Evolutionary conservation across 495 filamentous ascomycete species (phyloP).

Genomic region (Oidiodendron maius): DNA sequence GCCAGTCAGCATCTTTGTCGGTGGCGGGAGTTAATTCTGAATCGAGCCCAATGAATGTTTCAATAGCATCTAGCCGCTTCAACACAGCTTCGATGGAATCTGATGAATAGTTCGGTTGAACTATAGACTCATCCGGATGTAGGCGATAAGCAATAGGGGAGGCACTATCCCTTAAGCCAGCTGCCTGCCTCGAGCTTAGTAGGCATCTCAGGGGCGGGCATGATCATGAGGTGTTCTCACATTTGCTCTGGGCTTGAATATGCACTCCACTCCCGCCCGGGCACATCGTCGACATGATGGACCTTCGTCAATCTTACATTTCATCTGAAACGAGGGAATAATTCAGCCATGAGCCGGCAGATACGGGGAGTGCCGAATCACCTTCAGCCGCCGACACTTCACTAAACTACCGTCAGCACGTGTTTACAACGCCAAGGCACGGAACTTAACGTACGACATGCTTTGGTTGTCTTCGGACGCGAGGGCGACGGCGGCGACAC

Average conservation of each 20-base stretch:
- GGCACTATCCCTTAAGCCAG: slow-evolving; percentile 24
- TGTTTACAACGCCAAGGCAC: neutral
- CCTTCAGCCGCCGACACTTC: slow-evolving; percentile 33
- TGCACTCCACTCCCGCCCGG: slow-evolving; percentile 27
- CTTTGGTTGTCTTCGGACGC: slow-evolving; percentile 31
- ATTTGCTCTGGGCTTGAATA: slow-evolving; percentile 38
- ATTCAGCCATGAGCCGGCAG: neutral
- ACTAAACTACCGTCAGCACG: slow-evolving; percentile 24
- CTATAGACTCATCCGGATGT: slow-evolving; percentile 3
- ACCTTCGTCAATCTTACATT: slow-evolving; percentile 33
- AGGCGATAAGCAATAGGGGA: slow-evolving; percentile 9
- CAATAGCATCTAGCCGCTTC: slow-evolving; percentile 31
- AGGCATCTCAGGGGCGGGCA: neutral
- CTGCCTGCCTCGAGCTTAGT: slow-evolving; percentile 23
- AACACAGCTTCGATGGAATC: slow-evolving; percentile 24
- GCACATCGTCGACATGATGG: slow-evolving; percentile 32
- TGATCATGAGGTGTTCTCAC: slow-evolving; percentile 18
- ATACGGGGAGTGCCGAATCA: neutral
- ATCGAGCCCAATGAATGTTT: slow-evolving; percentile 29
- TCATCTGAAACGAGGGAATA: slow-evolving; percentile 26
- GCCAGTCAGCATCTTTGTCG: slow-evolving; percentile 10
- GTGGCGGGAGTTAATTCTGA: slow-evolving; percentile 13
- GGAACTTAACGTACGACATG: slow-evolving; percentile 28
- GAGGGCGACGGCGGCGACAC: too few species aligned
- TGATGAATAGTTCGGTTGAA: slow-evolving; percentile 13